Evolutionary conservation across 257 asterid species (phyloP), one percentile per base, ranked within the genome.

Genomic region (Salvia hispanica): DNA sequence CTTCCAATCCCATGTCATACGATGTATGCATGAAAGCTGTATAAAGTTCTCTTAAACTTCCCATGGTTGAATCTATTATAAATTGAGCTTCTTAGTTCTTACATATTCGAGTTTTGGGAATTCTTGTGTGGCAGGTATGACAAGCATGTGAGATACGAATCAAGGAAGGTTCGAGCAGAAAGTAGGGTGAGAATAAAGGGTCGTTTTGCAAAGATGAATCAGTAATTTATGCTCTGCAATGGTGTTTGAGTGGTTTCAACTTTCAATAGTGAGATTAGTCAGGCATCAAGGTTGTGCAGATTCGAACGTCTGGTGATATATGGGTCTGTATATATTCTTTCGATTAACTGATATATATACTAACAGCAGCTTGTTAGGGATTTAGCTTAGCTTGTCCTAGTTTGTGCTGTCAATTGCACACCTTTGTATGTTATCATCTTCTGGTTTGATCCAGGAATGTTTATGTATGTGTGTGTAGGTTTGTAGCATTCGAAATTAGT

Each of bases 151-250:
- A 84, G 99, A 64, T 94, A 94, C 2, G 97, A 91, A 76, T 88
- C 96, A 10, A 72, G 97, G 72, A 94, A 87, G 71, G 94, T 79
- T 39, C 86, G 97, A 7, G 97, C 99, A 63, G 97, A 91, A 73
- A 79, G 86, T 72, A 83, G 99, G 79, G 81, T 75, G 21, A 80
- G 99, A 74, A 81, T 94, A 70, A 91, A 82, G 79, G 99, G 99
- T 7, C 96, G 96, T 69, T 94, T 94, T 59, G 99, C 99, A 28
- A 94, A 91, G 93, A 78, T 72, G 72, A 88, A 80, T 42, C 80
- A 40, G 53, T 81, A 80, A 73, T 63, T 59, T 44, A 62, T 62
- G 63, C 66, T 67, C 10, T 50, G 45, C 50, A n/a, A 50, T 47
- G 67, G 57, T 62, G 46, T 58, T 64, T 36, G 7, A 47, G 64